phyloP scores from a whole-genome alignment of 2,329 filamentous ascomycete genomes.

The Moelleriella libera region DNA sequence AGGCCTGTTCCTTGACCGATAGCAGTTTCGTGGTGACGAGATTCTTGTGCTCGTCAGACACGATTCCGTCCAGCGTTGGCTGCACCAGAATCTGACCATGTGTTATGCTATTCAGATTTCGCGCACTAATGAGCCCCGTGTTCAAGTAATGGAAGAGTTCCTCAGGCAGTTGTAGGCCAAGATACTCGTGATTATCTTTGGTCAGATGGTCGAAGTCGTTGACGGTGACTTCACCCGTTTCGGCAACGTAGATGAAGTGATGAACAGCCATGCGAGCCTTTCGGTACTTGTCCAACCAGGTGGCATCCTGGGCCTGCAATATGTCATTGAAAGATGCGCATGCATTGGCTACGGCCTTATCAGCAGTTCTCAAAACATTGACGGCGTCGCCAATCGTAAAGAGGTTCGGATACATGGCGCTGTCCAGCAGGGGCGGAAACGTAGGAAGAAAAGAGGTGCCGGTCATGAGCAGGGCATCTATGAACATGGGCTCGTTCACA shows the following conservation, averaged over 20 bases:
- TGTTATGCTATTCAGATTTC: slow-evolving; percentile 70
- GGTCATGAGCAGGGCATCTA: slow-evolving; percentile 70
- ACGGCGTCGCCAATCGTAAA: slow-evolving; percentile 61
- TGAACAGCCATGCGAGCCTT: slow-evolving; percentile 75
- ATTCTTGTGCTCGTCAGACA: slow-evolving; percentile 65
- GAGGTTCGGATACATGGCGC: slow-evolving; percentile 37
- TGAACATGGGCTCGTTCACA: slow-evolving; percentile 57
- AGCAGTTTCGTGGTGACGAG: slow-evolving; percentile 64
- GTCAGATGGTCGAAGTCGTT: slow-evolving; percentile 62
- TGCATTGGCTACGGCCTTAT: slow-evolving; percentile 56
- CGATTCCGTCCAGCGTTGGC: slow-evolving; percentile 75
- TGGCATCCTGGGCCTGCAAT: slow-evolving; percentile 51
- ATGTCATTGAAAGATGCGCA: slow-evolving; percentile 73
- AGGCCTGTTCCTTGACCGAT: slow-evolving; percentile 59
- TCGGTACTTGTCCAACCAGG: slow-evolving; percentile 77
- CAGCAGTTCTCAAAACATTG: slow-evolving; percentile 55
- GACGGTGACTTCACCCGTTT: slow-evolving; percentile 63
- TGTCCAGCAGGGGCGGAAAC: slow-evolving; percentile 63
- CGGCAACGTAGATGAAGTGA: slow-evolving; percentile 72
- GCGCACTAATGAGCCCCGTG: slow-evolving; percentile 63
- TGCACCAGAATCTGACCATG: slow-evolving; percentile 64
- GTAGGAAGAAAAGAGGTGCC: slow-evolving; percentile 68
- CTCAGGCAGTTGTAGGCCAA: slow-evolving; percentile 77
- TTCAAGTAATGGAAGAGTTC: slow-evolving; percentile 88
- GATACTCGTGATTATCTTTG: slow-evolving; percentile 73